A percentile compares a stretch with the other conserved stretches of the same genome.
Conservation (phyloP, 352 stramenopile species). For the Phytophthora melonis region DNA sequence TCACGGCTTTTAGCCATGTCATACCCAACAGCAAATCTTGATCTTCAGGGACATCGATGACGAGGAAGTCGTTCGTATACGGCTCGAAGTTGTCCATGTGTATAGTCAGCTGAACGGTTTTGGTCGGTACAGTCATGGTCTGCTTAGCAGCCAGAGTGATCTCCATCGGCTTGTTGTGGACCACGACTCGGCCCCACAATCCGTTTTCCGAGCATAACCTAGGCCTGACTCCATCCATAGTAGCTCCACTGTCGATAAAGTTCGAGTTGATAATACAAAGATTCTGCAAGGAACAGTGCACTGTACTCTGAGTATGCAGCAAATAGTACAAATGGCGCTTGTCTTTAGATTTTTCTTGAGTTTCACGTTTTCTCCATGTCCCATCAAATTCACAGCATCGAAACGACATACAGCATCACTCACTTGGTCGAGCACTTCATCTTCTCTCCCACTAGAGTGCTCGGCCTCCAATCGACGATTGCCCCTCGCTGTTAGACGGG, state of each 20-base stretch:
- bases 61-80: slow-evolving; percentile 19
- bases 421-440: slow-evolving; percentile 3
- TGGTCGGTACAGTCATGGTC: slow-evolving; percentile 9
- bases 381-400: background rate
- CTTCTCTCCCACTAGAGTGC: slow-evolving; percentile 11
- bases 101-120: slow-evolving; percentile 8
- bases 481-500: slow-evolving; percentile 10
- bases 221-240: slow-evolving; percentile 23
- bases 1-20: slow-evolving; percentile 11
- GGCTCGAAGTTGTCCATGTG: slow-evolving; percentile 16
- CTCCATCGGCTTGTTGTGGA: slow-evolving; percentile 12
- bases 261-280: slow-evolving; percentile 26
- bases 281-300: slow-evolving; percentile 5
- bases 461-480: slow-evolving; percentile 29
- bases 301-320: slow-evolving; percentile 12
- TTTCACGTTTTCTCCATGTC: slow-evolving; percentile 6
- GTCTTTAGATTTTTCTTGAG: background rate
- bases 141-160: slow-evolving; percentile 13
- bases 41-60: slow-evolving; percentile 12
- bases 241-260: slow-evolving; percentile 27
- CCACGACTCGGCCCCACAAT: slow-evolving; percentile 8
- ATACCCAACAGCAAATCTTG: slow-evolving; percentile 24
- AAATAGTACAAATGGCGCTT: slow-evolving; percentile 13
- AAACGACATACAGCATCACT: background rate
- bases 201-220: slow-evolving; percentile 6